These are phyloP conservation scores for Hordeum marinum DNA, from an alignment of 176 grass and related monocot species.

Conservation along the genomic window DNA sequence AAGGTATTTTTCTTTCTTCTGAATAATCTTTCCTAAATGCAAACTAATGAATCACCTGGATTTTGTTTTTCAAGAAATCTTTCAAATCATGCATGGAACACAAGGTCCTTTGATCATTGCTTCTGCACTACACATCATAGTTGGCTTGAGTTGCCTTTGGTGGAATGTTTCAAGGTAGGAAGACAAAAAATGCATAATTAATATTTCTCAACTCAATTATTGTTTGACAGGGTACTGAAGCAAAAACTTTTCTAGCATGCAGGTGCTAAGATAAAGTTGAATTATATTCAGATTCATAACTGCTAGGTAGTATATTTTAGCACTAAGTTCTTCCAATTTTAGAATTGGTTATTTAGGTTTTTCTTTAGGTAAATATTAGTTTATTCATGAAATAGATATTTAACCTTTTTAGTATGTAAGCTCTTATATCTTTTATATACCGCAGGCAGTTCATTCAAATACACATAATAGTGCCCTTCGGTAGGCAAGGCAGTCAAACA, in stretches of 20 bases:
- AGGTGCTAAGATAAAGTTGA: too few relatives aligned
- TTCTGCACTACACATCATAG: conserved; percentile 90
- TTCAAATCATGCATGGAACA: conserved; percentile 84
- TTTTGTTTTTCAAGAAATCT: conserved; percentile 64
- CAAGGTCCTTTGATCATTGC: conserved; percentile 93
- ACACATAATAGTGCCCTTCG: too few relatives aligned
- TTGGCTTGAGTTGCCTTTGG: conserved; percentile 98
- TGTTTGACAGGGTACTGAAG: background rate
- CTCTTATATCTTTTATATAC: too few relatives aligned
- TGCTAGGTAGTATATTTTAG: too few relatives aligned
- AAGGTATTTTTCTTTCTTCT: background rate
- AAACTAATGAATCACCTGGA: conserved; percentile 18
- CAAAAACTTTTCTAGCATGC: background rate
- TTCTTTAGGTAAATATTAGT: too few relatives aligned
- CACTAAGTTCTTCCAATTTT: too few relatives aligned
- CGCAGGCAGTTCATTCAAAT: too few relatives aligned
- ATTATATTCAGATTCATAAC: too few relatives aligned
- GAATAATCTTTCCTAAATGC: conserved; percentile 14
- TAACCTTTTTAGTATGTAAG: too few relatives aligned
- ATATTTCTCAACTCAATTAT: background rate
- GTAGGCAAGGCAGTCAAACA: too few relatives aligned
- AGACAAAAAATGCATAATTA: background rate
- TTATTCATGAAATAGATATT: too few relatives aligned
- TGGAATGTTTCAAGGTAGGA: conserved; percentile 83
- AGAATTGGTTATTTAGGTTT: too few relatives aligned